Evolutionary conservation across 1,284 basidiomycete genomes (phyloP).

Genomic region (Cryptococcus sp.): DNA sequence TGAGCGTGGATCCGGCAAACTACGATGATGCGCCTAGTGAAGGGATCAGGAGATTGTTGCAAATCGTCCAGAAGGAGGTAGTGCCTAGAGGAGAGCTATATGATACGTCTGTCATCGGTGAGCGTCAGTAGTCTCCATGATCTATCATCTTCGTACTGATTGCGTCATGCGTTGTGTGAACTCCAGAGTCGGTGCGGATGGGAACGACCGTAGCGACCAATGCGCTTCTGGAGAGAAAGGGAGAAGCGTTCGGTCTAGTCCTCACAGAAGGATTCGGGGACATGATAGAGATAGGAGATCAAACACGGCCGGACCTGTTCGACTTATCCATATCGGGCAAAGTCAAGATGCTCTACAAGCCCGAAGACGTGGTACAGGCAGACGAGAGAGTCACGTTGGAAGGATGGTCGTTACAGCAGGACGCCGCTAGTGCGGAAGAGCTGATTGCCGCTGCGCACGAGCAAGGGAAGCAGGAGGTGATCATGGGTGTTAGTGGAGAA

Average conservation of each 20-base stretch:
- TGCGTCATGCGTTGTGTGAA: neutral
- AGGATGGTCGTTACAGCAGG: slow-evolving; percentile 27
- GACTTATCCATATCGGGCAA: slow-evolving; percentile 51
- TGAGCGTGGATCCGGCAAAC: slow-evolving; percentile 52
- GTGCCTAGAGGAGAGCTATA: slow-evolving; percentile 47
- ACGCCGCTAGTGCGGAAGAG: slow-evolving; percentile 17
- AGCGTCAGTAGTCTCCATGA: neutral
- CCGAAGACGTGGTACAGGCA: slow-evolving; percentile 24
- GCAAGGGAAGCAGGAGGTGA: slow-evolving; percentile 12
- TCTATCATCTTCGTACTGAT: neutral
- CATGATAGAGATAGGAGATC: slow-evolving; percentile 52
- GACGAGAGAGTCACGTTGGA: slow-evolving; percentile 31
- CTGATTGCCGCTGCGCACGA: slow-evolving; percentile 10
- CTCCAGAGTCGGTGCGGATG: slow-evolving; percentile 42
- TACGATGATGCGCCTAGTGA: slow-evolving; percentile 54
- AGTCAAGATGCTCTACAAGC: slow-evolving; percentile 48
- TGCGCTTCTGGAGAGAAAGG: slow-evolving; percentile 53
- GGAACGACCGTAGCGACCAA: slow-evolving; percentile 55
- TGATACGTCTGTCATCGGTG: slow-evolving; percentile 37
- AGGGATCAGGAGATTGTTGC: slow-evolving; percentile 50
- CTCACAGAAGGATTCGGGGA: slow-evolving; percentile 53
- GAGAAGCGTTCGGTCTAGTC: slow-evolving; percentile 37
- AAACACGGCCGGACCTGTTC: slow-evolving; percentile 52
- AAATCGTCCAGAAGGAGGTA: slow-evolving; percentile 35
- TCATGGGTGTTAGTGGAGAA: slow-evolving; percentile 29